phyloP scores from a whole-genome alignment of 2,329 filamentous ascomycete genomes.

The Beauveria australis region DNA sequence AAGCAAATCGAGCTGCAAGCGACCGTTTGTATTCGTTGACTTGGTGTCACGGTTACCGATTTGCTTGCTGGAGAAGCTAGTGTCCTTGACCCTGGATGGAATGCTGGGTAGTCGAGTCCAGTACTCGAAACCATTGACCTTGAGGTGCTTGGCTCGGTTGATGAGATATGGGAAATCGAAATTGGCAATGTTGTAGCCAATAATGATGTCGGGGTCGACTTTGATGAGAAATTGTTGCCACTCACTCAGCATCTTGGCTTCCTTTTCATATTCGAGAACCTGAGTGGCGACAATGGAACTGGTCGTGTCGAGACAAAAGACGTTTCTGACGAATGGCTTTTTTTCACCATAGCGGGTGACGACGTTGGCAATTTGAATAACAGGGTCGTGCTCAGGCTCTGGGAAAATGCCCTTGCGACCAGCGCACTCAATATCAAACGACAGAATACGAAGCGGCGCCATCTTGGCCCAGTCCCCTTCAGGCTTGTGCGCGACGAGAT shows the following conservation, averaged over 20 bases:
- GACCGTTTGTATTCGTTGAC: constrained; percentile 86
- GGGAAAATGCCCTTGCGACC: constrained; percentile 97
- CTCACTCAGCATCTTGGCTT: constrained; percentile 82
- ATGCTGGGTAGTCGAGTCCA: constrained; percentile 73
- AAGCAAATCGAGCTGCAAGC: constrained; percentile 87
- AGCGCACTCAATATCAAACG: constrained; percentile 98
- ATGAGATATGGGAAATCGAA: constrained; percentile 97
- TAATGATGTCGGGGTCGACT: constrained; percentile 94
- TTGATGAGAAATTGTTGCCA: constrained; percentile 88
- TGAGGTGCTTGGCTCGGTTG: constrained; percentile 78
- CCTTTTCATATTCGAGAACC: constrained; percentile 71
- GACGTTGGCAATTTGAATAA: constrained; percentile 96
- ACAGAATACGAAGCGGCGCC: constrained; percentile 84
- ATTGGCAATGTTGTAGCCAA: constrained; percentile 97
- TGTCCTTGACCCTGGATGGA: constrained; percentile 63
- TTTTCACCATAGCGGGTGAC: constrained; percentile 91
- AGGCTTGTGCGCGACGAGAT: constrained; percentile 79
- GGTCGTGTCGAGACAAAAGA: constrained; percentile 89
- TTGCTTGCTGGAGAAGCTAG: constrained; percentile 94
- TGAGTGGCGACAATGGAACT: constrained; percentile 93
- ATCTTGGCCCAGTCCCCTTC: constrained; percentile 97
- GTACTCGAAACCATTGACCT: constrained; percentile 71
- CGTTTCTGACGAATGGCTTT: constrained; percentile 92
- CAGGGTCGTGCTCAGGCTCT: constrained; percentile 81
- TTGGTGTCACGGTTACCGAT: constrained; percentile 96